Base-by-base conservation (phyloP, 2,329 filamentous ascomycete species). In the Rosellinia necatrix region DNA sequence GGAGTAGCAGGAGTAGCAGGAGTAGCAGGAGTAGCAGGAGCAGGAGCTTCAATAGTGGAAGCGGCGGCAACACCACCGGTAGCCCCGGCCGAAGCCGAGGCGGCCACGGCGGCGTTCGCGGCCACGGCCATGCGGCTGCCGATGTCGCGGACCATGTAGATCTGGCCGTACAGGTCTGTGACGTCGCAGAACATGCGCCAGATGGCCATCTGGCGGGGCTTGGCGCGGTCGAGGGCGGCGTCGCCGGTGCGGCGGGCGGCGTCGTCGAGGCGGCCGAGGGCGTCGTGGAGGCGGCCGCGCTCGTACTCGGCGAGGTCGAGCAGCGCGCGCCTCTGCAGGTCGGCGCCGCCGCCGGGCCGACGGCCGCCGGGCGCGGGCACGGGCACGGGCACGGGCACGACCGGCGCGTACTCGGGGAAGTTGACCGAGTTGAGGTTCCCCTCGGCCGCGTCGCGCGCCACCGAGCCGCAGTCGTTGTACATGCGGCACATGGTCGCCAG, bases 391-490 rank as follows among this genome's bases (percentile, higher is more conserved):
- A n/a, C n/a, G n/a, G n/a, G n/a, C n/a, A n/a, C n/a, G n/a, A n/a
- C n/a, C n/a, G n/a, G n/a, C n/a, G n/a, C n/a, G 10, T 32, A 68
- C 40, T 71, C 68, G 1, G 67, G 38, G 40, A 72, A 73, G 24
- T 72, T 63, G 6, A 72, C 32, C 4, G 66, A 69, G 55, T 72
- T 73, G 3, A 74, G 50, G 17, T 71, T 72, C 0, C 48, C 22
- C 50, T 75, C 74, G 2, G 52, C 60, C 1, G 6, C n/a, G 46
- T 72, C 70, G 1, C 70, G 64, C 1, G 29, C 38, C 0, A 65
- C 8, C 1, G 68, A 72, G 2, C 71, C 71, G 24, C 65, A 68
- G 60, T 74, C 71, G 30, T 75, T 73, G 48, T 74, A 72, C 60
- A 67, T 63, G 25, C 61, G 66, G 51, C 63, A 72, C 60, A 68